These are phyloP conservation scores for Pseudogymnoascus sp. DNA, from an alignment of 2,329 filamentous ascomycete species.

Conservation along the genomic window DNA sequence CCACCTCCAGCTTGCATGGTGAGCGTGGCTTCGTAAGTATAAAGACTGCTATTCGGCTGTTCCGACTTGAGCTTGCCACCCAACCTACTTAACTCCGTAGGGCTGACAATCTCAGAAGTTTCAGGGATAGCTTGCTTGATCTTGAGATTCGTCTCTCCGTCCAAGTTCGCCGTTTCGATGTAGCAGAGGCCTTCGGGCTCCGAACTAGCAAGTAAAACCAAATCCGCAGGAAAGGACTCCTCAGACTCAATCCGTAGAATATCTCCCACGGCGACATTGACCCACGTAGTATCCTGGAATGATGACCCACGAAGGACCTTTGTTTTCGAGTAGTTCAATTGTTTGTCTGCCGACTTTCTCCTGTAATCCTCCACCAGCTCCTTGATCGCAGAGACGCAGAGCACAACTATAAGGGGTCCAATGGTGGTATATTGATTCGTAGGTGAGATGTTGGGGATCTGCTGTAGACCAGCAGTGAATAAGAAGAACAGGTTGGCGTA, in stretches of 20 bases:
- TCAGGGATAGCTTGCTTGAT: slow-evolving; percentile 97
- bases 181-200: slow-evolving; percentile 97
- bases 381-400: slow-evolving; percentile 92
- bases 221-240: slow-evolving; percentile 86
- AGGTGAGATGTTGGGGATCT: slow-evolving; percentile 90
- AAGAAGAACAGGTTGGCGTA: slow-evolving; percentile 99
- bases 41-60: slow-evolving; percentile 95
- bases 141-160: slow-evolving; percentile 97
- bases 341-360: slow-evolving; percentile 76
- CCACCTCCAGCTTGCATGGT: slow-evolving; percentile 86
- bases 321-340: slow-evolving; percentile 82
- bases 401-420: slow-evolving; percentile 81
- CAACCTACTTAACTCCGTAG: slow-evolving; percentile 76
- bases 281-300: slow-evolving; percentile 87
- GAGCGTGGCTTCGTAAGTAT: slow-evolving; percentile 94
- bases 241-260: slow-evolving; percentile 91
- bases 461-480: slow-evolving; percentile 89
- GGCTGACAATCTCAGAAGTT: slow-evolving; percentile 79
- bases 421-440: slow-evolving; percentile 97
- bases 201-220: slow-evolving; percentile 87
- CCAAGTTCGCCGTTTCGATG: slow-evolving; percentile 95
- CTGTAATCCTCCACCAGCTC: slow-evolving; percentile 92
- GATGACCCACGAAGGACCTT: slow-evolving; percentile 73
- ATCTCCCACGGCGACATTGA: slow-evolving; percentile 88
- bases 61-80: slow-evolving; percentile 86